These are phyloP conservation scores for Mucor mucedo DNA, from an alignment of 371 early-diverging fungal genomes.

Conservation along the genomic window DNA sequence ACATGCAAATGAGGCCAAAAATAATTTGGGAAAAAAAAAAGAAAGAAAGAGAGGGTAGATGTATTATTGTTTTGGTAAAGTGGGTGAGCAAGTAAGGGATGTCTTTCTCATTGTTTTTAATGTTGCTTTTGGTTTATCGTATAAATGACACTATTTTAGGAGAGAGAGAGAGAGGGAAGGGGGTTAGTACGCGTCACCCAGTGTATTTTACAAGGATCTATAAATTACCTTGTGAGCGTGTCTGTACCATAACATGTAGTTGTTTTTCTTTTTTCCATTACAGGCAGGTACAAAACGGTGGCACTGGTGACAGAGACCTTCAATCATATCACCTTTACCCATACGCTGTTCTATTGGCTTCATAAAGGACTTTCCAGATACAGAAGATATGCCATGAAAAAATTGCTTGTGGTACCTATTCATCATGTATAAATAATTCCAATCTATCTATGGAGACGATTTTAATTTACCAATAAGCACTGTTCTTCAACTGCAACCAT, in stretches of 20 bases:
- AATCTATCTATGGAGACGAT: too few species aligned
- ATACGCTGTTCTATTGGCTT: slow-evolving; percentile 70
- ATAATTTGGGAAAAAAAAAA: too few species aligned
- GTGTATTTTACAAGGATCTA: neutral
- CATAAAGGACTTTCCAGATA: slow-evolving; percentile 76
- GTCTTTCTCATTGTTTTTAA: slow-evolving; percentile 10
- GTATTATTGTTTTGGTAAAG: too few species aligned
- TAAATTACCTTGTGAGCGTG: slow-evolving; percentile 74
- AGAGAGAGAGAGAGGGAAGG: neutral
- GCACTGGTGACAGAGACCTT: slow-evolving; percentile 86
- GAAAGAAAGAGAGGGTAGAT: too few species aligned
- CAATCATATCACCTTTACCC: slow-evolving; percentile 59
- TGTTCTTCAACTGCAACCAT: slow-evolving; percentile 89
- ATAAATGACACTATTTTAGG: slow-evolving; percentile 20
- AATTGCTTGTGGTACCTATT: slow-evolving; percentile 87
- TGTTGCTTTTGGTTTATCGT: slow-evolving; percentile 29
- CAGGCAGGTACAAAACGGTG: slow-evolving; percentile 76
- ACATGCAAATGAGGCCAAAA: too few species aligned
- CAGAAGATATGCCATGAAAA: slow-evolving; percentile 81
- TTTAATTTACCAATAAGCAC: slow-evolving; percentile 76
- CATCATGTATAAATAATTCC: too few species aligned
- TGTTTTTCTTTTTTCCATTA: slow-evolving; percentile 67
- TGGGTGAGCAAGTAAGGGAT: neutral
- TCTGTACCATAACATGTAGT: slow-evolving; percentile 74
- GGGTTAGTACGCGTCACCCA: too few species aligned